A percentile compares a stretch with the other conserved stretches of the same genome.
Conservation (phyloP, 352 stramenopile genomes). For the Pythium brassicae region DNA sequence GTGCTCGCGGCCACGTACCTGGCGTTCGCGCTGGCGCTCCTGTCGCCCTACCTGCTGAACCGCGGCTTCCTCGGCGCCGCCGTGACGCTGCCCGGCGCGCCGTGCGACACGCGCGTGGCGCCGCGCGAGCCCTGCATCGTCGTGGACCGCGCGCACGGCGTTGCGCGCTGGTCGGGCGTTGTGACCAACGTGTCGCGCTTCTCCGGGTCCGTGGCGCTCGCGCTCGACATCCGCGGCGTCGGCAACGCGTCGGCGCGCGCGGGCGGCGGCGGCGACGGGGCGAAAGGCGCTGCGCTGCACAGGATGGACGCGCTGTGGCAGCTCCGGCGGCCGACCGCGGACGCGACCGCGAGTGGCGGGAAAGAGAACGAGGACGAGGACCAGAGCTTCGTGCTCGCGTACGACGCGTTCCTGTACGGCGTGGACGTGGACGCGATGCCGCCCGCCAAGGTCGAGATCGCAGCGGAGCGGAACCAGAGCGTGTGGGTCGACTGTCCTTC, state of each 20-base stretch:
- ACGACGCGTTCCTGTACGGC: conserved; percentile 65
- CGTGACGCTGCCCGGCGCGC: conserved; percentile 43
- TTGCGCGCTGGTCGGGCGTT: conserved; percentile 63
- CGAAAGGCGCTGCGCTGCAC: conserved; percentile 20
- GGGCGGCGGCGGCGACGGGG: background rate
- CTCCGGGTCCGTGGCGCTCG: conserved; percentile 55
- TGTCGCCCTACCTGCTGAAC: conserved; percentile 71
- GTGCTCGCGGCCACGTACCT: conserved; percentile 80
- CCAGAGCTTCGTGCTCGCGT: conserved; percentile 59
- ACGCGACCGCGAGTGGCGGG: conserved; percentile 9
- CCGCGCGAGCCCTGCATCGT: conserved; percentile 51
- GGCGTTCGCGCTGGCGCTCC: conserved; percentile 63
- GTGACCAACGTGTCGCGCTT: conserved; percentile 71
- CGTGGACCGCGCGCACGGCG: conserved; percentile 45
- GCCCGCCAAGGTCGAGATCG: conserved; percentile 40
- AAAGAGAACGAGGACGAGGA: conserved; percentile 6
- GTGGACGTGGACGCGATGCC: conserved; percentile 38
- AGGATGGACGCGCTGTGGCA: conserved; percentile 21
- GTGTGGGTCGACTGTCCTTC: conserved; percentile 66
- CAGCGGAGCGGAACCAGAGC: conserved; percentile 68
- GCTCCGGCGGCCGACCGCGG: conserved; percentile 22
- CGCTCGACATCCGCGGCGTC: conserved; percentile 42
- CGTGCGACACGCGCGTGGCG: conserved; percentile 27
- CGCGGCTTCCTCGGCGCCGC: conserved; percentile 67
- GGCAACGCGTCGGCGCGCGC: conserved; percentile 31